These are phyloP conservation scores for Pisolithus albus DNA, from an alignment of 768 basidiomycete species.

Conservation along the genomic window DNA sequence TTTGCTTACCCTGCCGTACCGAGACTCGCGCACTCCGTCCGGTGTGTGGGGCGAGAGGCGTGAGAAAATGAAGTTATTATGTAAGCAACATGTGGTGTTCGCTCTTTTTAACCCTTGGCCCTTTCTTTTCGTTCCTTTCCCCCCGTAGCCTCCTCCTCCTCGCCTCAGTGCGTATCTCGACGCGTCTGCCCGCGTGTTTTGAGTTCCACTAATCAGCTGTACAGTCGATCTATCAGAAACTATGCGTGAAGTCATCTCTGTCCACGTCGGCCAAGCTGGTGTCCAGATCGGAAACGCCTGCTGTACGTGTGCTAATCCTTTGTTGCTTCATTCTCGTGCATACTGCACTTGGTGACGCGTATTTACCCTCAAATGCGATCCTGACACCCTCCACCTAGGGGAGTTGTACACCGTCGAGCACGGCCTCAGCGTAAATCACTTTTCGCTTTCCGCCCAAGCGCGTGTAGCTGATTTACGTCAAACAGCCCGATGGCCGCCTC, in stretches of 20 bases:
- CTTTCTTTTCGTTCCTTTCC: conserved; percentile 24
- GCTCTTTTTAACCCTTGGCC: conserved; percentile 37
- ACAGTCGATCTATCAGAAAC: conserved; percentile 19
- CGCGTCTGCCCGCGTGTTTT: conserved; percentile 25
- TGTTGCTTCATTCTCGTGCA: conserved; percentile 10
- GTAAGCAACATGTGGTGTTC: conserved; percentile 29
- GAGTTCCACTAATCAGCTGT: background rate
- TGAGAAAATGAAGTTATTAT: conserved; percentile 21
- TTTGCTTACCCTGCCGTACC: conserved; percentile 26
- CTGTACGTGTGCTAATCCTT: conserved; percentile 54
- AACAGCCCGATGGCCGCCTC: conserved; percentile 90
- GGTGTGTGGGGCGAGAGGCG: conserved; percentile 10
- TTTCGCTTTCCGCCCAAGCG: conserved; percentile 1
- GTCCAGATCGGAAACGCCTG: conserved; percentile 98
- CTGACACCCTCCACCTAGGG: conserved; percentile 47
- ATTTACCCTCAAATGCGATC: background rate
- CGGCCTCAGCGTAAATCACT: conserved; percentile 72
- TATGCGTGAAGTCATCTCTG: conserved; percentile 96
- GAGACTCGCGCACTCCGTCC: too few relatives aligned
- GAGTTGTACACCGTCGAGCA: conserved; percentile 99
- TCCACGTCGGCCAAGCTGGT: conserved; percentile 99
- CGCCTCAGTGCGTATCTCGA: conserved; percentile 23
- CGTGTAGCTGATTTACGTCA: conserved; percentile 15
- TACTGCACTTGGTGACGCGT: conserved; percentile 2
- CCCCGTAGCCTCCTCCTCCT: conserved; percentile 21